These are phyloP conservation scores for Sphagnum tenellum DNA, from an alignment of 225 moss, liverwort and hornwort genomes.

Conservation along the genomic window DNA sequence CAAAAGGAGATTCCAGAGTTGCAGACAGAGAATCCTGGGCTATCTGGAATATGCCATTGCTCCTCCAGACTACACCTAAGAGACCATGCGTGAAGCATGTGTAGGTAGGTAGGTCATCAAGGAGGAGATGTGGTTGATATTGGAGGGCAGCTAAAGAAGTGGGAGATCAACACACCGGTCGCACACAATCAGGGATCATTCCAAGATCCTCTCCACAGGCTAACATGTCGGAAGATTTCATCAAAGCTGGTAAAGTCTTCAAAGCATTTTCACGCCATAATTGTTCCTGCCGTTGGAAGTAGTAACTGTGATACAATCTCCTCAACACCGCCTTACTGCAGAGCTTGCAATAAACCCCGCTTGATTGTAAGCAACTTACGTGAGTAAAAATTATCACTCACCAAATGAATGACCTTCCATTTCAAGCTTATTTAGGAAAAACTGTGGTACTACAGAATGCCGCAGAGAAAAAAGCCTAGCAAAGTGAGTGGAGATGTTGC, in stretches of 20 bases:
- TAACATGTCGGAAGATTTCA: conserved; percentile 85
- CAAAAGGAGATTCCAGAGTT: too few species aligned
- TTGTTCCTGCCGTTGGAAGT: conserved; percentile 69
- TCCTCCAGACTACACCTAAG: too few species aligned
- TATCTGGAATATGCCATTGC: too few species aligned
- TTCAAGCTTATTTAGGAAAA: neutral
- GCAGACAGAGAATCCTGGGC: too few species aligned
- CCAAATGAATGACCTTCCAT: neutral
- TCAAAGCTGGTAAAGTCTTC: conserved; percentile 74
- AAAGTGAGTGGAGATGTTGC: neutral
- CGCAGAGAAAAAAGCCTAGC: neutral
- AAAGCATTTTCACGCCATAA: conserved; percentile 85
- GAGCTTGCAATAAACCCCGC: neutral
- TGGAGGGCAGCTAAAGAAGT: neutral
- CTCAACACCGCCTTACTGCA: conserved; percentile 59
- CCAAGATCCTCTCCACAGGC: conserved; percentile 93
- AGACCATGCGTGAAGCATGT: too few species aligned
- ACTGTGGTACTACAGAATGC: too few species aligned
- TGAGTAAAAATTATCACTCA: too few species aligned
- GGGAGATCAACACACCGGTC: conserved; percentile 34
- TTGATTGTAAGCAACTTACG: too few species aligned
- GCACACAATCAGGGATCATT: conserved; percentile 87
- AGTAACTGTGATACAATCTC: conserved; percentile 62
- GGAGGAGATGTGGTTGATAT: too few species aligned
- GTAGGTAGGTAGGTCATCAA: too few species aligned